Evolutionary conservation across 345 rosid species (phyloP).

Genomic region (Orychophragmus violaceus): DNA sequence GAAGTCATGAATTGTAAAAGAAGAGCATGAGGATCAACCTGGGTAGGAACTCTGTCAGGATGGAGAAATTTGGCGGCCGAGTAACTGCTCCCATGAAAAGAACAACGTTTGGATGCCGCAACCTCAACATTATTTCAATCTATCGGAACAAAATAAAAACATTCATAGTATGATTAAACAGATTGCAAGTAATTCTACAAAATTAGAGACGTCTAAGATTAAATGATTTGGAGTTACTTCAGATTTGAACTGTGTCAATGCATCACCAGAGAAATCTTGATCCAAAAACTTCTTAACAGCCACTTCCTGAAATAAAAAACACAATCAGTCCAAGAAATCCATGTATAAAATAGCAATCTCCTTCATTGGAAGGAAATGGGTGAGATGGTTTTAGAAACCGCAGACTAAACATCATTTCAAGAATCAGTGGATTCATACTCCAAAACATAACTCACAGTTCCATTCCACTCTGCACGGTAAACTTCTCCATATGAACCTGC

Average conservation of each 20-base stretch:
- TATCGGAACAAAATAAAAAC: constrained; percentile 27
- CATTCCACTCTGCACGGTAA: constrained; percentile 84
- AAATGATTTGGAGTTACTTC: constrained; percentile 48
- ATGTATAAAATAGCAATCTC: not conserved
- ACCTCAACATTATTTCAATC: constrained; percentile 91
- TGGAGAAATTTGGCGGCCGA: constrained; percentile 81
- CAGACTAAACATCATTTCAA: constrained; percentile 12
- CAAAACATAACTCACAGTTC: constrained; percentile 69
- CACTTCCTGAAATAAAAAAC: constrained; percentile 68
- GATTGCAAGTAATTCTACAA: not conserved
- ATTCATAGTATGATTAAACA: not conserved
- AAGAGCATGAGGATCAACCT: constrained; percentile 46
- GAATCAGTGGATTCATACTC: not conserved
- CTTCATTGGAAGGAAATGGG: not conserved
- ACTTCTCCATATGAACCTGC: constrained; percentile 98
- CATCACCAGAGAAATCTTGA: constrained; percentile 92
- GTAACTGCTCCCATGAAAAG: constrained; percentile 99
- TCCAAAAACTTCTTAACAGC: constrained; percentile 92
- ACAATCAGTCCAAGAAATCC: constrained; percentile 14
- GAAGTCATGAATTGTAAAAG: not conserved
- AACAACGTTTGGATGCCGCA: constrained; percentile 97
- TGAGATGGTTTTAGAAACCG: not conserved
- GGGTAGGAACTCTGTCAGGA: constrained; percentile 93
- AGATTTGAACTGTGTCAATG: constrained; percentile 77
- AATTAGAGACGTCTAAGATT: not conserved